Base-by-base conservation (phyloP, 306 rosid species). In the Corylus americana region DNA sequence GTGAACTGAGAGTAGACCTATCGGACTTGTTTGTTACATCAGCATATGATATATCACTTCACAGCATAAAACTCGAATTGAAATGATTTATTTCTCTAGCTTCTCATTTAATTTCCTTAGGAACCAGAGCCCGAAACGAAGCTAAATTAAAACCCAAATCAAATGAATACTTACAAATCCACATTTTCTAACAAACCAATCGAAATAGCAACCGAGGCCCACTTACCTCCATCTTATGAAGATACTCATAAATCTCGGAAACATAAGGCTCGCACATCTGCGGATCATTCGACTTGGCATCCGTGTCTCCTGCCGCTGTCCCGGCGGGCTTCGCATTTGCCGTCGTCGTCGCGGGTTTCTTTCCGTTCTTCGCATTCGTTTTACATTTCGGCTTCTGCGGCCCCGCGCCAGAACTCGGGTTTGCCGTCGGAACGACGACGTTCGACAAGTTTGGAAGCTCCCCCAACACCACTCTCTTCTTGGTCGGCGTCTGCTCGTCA, bases 191-290 rank as follows among this genome's bases (percentile, higher is more conserved):
- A 17, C 7, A 9, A 8, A 67, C 27, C 7, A 67, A 37, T 37
- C 72, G 16, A 39, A 67, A 37, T 18, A 39, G 27, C 3, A 67
- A 39, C 12, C 9, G 72, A 1, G 9, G 3, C 64, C 13, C 17
- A 39, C 54, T 55, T 79, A 95, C 99, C 98, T 95, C 99, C 79
- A 93, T 35, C 1, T 17, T 37, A 25, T 87, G 94, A 63, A 95
- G 97, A 73, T 95, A 93, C 1, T 85, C 87, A 70, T 87, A 90
- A 53, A 95, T 88, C 69, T 93, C 99, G 4, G 93, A 87, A 35
- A 77, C 89, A 29, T 92, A 92, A 13, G 98, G 85, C 35, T 10
- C 83, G 44, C 90, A 87, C 50, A 89, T 79, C 10, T 86, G 97
- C 2, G 97, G 91, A 39, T 95, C 97, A 0, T 84, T 86, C 48